A percentile compares a stretch with the other conserved stretches of the same genome.
These are phyloP conservation scores for Pseudotsuga menziesii DNA, from an alignment of 75 land plant species.

Conservation along the genomic window DNA sequence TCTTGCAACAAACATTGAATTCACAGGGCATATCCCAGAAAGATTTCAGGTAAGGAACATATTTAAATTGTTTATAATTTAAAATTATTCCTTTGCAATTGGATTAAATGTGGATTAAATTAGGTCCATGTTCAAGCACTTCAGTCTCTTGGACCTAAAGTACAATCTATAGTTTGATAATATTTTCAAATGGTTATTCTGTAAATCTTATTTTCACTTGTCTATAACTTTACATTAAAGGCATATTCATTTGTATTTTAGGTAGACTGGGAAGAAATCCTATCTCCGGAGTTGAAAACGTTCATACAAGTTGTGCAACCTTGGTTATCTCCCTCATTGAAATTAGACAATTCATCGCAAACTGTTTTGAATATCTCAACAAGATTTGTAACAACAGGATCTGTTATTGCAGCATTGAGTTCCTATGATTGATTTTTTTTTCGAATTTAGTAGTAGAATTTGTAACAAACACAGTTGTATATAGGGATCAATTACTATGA, in stretches of 20 bases:
- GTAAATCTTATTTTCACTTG: background rate
- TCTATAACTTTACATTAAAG: background rate
- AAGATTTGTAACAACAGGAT: conserved; percentile 71
- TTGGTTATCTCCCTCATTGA: conserved; percentile 74
- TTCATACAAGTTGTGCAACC: conserved; percentile 52
- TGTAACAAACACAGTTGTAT: too few species aligned
- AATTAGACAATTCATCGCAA: conserved; percentile 62
- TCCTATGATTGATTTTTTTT: conserved; percentile 20
- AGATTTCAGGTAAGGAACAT: conserved; percentile 43
- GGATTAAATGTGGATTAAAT: too few species aligned
- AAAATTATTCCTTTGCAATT: background rate
- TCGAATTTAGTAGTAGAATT: too few species aligned
- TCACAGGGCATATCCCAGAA: conserved; percentile 62
- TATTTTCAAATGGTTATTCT: too few species aligned
- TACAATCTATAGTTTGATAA: too few species aligned
- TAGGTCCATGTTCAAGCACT: background rate
- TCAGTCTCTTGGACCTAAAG: too few species aligned
- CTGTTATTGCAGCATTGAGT: conserved; percentile 80
- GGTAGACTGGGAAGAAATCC: conserved; percentile 96
- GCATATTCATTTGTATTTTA: conserved; percentile 5
- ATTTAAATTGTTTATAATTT: background rate
- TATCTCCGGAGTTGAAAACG: conserved; percentile 38
- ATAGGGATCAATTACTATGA: too few species aligned
- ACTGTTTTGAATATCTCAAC: conserved; percentile 68
- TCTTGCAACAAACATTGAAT: conserved; percentile 88